Evolutionary conservation across 176 grass and related monocot species (phyloP).

Genomic region (Ensete glaucum): DNA sequence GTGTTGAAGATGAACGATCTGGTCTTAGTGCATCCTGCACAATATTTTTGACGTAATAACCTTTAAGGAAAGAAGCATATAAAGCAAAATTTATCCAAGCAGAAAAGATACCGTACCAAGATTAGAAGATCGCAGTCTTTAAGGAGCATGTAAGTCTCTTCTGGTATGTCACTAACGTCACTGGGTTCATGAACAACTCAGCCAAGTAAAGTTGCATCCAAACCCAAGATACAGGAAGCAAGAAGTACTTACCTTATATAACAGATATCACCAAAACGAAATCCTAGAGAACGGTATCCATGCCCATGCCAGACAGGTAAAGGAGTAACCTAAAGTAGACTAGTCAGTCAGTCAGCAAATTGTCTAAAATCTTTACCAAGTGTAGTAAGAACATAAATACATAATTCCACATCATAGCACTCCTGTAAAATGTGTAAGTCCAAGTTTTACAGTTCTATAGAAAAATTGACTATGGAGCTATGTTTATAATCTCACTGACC

Average conservation of each 20-base stretch:
- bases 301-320: constrained; percentile 90
- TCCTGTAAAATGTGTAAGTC: neutral
- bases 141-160: constrained; percentile 83
- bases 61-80: constrained; percentile 13
- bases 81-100: neutral
- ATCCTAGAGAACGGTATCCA: constrained; percentile 88
- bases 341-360: neutral
- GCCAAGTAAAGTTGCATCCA: neutral
- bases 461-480: too few species aligned
- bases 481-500: too few species aligned
- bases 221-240: neutral
- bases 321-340: constrained; percentile 38
- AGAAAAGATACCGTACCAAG: constrained; percentile 45
- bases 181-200: constrained; percentile 23
- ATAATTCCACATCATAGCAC: neutral
- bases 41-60: constrained; percentile 24
- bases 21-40: constrained; percentile 81
- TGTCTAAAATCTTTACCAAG: neutral
- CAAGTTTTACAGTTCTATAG: too few species aligned
- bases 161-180: constrained; percentile 94
- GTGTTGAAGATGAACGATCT: constrained; percentile 85
- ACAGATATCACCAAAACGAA: constrained; percentile 76
- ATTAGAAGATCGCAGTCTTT: constrained; percentile 84
- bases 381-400: neutral
- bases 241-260: constrained; percentile 68